A percentile compares a stretch with the other conserved stretches of the same genome.
phyloP scores from a whole-genome alignment of 768 basidiomycete species.

The Mrakia hoshinonis region DNA sequence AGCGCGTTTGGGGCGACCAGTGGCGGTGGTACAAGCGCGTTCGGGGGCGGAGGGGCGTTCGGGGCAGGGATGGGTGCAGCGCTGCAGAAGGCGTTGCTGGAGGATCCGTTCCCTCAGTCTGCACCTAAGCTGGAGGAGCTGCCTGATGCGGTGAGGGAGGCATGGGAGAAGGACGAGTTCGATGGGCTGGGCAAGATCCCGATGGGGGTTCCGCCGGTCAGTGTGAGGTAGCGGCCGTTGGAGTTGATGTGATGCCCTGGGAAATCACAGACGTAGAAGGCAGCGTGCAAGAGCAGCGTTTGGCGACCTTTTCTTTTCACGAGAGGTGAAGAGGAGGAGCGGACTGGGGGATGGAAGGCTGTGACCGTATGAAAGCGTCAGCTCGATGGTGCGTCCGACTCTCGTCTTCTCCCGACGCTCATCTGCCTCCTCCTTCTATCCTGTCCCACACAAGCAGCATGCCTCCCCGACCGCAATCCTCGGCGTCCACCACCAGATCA shows the following conservation, averaged over 20 bases:
- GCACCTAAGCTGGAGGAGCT: constrained; percentile 14
- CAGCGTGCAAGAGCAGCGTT: too few species aligned
- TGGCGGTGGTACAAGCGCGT: not conserved
- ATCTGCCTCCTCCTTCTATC: too few species aligned
- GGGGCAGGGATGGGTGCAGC: not conserved
- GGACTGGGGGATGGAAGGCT: not conserved
- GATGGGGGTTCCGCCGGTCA: constrained; percentile 9
- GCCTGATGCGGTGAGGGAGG: constrained; percentile 8
- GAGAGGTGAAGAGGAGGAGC: not conserved
- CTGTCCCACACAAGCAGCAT: too few species aligned
- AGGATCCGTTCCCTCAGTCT: constrained; percentile 9
- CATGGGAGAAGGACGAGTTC: constrained; percentile 25
- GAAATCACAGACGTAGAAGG: too few species aligned
- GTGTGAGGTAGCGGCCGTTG: constrained; percentile 23
- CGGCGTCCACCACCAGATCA: too few species aligned
- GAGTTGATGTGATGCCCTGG: too few species aligned
- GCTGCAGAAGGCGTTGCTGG: not conserved
- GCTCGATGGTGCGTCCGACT: too few species aligned
- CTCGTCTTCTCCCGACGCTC: too few species aligned
- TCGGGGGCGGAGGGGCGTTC: constrained; percentile 8
- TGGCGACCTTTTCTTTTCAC: too few species aligned
- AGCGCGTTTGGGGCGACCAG: not conserved
- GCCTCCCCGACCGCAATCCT: too few species aligned
- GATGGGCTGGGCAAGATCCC: constrained; percentile 19
- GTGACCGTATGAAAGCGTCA: too few species aligned